These are phyloP conservation scores for Poronia punctata DNA, from an alignment of 495 filamentous ascomycete species.

Conservation along the genomic window DNA sequence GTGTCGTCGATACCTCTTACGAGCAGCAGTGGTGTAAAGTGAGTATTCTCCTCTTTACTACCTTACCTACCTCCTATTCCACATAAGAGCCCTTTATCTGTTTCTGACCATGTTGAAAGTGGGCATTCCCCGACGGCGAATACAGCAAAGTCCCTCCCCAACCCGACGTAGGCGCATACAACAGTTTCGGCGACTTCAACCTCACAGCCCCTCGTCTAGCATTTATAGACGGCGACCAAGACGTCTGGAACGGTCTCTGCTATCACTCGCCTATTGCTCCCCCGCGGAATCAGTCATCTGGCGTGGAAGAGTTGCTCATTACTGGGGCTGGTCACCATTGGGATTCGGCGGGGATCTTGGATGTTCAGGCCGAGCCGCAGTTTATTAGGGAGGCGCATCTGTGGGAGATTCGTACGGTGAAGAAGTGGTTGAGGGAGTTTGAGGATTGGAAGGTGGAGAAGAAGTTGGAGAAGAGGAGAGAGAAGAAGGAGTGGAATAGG, in stretches of 20 bases:
- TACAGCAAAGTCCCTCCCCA: constrained; percentile 35
- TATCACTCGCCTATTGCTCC: constrained; percentile 38
- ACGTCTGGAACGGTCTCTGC: constrained; percentile 41
- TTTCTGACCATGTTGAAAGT: too few relatives aligned
- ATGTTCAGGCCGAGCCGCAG: constrained; percentile 40
- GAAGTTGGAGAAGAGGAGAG: too few relatives aligned
- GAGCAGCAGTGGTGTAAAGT: constrained; percentile 44
- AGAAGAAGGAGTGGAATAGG: too few relatives aligned
- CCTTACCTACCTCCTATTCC: too few relatives aligned
- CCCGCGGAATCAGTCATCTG: constrained; percentile 16
- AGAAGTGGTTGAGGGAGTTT: constrained; percentile 21
- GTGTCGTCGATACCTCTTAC: constrained; percentile 38
- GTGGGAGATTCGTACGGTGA: constrained; percentile 43
- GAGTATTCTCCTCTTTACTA: neutral
- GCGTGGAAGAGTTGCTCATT: constrained; percentile 36
- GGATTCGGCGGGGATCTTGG: constrained; percentile 40
- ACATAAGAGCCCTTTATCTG: too few relatives aligned
- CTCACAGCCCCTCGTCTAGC: constrained; percentile 39
- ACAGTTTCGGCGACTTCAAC: constrained; percentile 38
- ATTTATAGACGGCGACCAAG: constrained; percentile 42
- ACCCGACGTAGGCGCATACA: constrained; percentile 31
- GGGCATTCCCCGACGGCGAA: constrained; percentile 39
- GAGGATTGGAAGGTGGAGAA: constrained; percentile 19
- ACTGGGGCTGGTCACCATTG: constrained; percentile 43
- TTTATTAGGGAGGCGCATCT: constrained; percentile 44